Base-by-base conservation (phyloP, 805 yeast species). In the Yamadazyma akitaensis region DNA sequence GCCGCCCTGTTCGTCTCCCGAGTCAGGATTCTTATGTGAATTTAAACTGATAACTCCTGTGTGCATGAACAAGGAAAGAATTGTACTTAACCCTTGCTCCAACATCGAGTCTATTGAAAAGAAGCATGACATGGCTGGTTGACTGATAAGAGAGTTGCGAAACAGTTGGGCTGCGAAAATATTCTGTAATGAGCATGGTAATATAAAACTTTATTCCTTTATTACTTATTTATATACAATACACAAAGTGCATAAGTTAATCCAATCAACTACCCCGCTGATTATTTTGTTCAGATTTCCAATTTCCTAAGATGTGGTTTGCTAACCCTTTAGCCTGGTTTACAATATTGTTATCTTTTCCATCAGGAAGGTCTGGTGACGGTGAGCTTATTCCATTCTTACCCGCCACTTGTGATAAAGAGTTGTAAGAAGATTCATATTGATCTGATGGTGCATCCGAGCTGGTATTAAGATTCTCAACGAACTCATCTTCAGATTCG, bases 371-470 rank as follows among this genome's bases (percentile, higher is more conserved):
- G 19, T 61, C 68, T 21, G 40, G 31, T 13, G 39, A 16, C 2
- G 65, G 60, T n/a, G 65, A 51, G 1, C 69, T 61, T 37, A 68
- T 65, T 5, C 75, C 73, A 48, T 61, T 70, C 41, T 61, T 62
- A 26, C 75, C 81, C 2, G 83, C 82, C 19, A 79, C 80, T 50
- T 75, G 79, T 44, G 76, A 72, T 39, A 76, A 58, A 1, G 79
- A 69, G 18, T 76, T 72, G 51, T 68, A 75, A 44, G 77, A 73
- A 13, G 42, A 19, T 14, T 45, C 40, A 26, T 34, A 38, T 14
- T 26, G 32, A 14, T n/a, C 17, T 12, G 35, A 8, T 8, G 41
- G 16, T 10, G 38, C 17, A 17, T 28, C 26, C 35, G 13, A 16
- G 17, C 43, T 55, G 8, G 45, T 46, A 21, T 38, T 34, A n/a